phyloP scores from a whole-genome alignment of 306 rosid genomes.

The Prinsepia uniflora region DNA sequence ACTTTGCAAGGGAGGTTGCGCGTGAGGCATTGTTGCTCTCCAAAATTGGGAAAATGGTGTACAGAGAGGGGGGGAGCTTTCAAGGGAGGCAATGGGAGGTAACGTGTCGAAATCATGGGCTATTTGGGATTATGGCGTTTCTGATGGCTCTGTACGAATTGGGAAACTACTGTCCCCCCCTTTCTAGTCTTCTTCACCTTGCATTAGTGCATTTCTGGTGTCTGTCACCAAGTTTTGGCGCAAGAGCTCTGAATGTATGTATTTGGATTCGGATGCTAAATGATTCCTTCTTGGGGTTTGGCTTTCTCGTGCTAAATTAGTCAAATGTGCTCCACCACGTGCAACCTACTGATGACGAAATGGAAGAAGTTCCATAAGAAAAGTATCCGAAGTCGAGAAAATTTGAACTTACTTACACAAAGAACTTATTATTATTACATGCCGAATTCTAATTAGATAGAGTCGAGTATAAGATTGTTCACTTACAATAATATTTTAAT shows the following conservation, averaged over 20 bases:
- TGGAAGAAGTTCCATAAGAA: no score
- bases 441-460: no score
- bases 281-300: neutral
- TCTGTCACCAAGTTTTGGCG: neutral
- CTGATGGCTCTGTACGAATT: conserved; percentile 23
- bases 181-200: neutral
- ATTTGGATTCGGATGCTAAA: neutral
- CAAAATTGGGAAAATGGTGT: neutral
- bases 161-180: neutral
- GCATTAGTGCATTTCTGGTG: neutral
- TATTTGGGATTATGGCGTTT: conserved; percentile 17
- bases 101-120: conserved; percentile 25
- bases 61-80: conserved; percentile 28
- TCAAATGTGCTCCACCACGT: neutral
- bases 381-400: no score
- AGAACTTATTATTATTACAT: no score
- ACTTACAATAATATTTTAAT: no score
- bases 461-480: no score
- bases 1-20: conserved; percentile 5
- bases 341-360: no score
- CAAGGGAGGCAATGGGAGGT: conserved; percentile 33
- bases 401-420: no score
- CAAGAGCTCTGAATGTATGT: neutral
- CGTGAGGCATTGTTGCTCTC: conserved; percentile 20
- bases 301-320: neutral